A percentile compares a stretch with the other conserved stretches of the same genome.
These are phyloP conservation scores for Patellaria atrata DNA, from an alignment of 495 filamentous ascomycete genomes.

Conservation along the genomic window DNA sequence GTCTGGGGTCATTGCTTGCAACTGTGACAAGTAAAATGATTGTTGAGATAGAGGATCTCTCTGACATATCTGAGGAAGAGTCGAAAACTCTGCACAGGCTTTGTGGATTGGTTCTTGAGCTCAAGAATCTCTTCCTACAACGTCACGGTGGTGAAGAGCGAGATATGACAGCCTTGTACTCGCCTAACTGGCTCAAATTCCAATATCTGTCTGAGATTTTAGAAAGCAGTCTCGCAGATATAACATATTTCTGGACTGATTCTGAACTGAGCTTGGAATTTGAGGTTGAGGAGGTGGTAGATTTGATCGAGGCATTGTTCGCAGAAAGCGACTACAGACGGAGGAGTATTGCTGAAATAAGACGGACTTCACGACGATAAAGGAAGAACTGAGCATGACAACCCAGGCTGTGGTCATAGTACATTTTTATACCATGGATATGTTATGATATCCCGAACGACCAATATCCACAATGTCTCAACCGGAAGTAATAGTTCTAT, in stretches of 20 bases:
- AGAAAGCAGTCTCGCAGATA: constrained; percentile 78
- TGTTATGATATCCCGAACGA: too few relatives aligned
- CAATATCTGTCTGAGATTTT: constrained; percentile 80
- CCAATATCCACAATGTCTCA: too few relatives aligned
- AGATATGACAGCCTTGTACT: constrained; percentile 59
- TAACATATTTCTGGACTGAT: constrained; percentile 77
- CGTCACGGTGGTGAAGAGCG: constrained; percentile 26
- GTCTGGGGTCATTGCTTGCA: constrained; percentile 69
- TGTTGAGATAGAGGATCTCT: constrained; percentile 70
- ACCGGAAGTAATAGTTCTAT: too few relatives aligned
- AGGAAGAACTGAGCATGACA: too few relatives aligned
- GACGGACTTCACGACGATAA: constrained; percentile 22
- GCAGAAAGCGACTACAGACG: constrained; percentile 70
- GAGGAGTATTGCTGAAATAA: constrained; percentile 67
- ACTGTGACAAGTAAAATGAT: constrained; percentile 69
- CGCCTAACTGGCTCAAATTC: constrained; percentile 73
- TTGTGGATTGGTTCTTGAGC: constrained; percentile 51
- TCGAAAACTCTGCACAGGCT: constrained; percentile 62
- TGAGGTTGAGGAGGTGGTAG: constrained; percentile 67
- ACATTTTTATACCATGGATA: too few relatives aligned
- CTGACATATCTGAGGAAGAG: constrained; percentile 76
- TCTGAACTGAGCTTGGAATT: constrained; percentile 76
- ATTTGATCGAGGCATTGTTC: constrained; percentile 79
- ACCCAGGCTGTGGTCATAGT: too few relatives aligned
- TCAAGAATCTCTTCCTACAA: constrained; percentile 66